A percentile compares a stretch with the other conserved stretches of the same genome.
Evolutionary conservation across 2,329 filamentous ascomycete species (phyloP).

Genomic region (Colletotrichum eleusines): DNA sequence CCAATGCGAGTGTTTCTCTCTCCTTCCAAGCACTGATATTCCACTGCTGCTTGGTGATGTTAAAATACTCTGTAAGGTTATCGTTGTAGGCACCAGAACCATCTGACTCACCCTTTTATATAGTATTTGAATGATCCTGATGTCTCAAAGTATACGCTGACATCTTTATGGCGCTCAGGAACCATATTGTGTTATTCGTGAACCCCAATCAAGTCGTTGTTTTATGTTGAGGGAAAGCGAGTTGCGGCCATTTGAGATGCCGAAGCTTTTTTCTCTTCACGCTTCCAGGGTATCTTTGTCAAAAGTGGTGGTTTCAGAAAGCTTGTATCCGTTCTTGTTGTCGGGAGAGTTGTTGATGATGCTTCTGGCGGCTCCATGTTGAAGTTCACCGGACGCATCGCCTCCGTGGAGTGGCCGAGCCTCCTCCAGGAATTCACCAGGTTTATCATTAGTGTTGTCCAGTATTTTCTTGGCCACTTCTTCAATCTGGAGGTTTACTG

Average conservation of each 20-base stretch:
- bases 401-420: background rate
- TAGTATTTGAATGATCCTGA: background rate
- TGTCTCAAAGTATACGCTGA: background rate
- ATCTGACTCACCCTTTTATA: background rate
- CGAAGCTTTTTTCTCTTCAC: background rate
- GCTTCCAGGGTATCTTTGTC: background rate
- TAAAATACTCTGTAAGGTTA: background rate
- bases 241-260: background rate
- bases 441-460: slow-evolving; percentile 1
- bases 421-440: background rate
- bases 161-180: background rate
- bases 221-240: background rate
- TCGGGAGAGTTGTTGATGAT: background rate
- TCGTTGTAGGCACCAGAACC: background rate
- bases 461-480: slow-evolving; percentile 9
- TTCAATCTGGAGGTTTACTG: slow-evolving; percentile 15
- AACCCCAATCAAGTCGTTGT: no score
- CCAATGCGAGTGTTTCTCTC: background rate
- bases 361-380: no score
- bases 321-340: background rate
- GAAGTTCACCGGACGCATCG: background rate
- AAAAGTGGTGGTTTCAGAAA: background rate
- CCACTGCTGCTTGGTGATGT: background rate
- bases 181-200: no score
- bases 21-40: background rate